Conservation (phyloP, 352 stramenopile genomes). For the Paralagenidium karlingii region DNA sequence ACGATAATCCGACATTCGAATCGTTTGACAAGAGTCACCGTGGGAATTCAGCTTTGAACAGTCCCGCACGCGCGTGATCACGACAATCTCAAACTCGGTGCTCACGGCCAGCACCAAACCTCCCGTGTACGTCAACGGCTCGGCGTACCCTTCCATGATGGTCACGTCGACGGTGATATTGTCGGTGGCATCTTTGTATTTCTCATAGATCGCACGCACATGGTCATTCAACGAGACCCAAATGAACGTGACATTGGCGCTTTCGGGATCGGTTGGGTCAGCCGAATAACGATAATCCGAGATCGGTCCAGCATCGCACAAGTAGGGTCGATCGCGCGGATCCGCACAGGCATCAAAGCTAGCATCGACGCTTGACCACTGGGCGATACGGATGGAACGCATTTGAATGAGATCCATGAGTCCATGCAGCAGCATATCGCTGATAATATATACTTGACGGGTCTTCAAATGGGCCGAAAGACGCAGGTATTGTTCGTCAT, state of each 20-base stretch:
- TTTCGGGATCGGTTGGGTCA: no score
- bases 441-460: conserved; percentile 36
- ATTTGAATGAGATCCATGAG: no score
- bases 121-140: conserved; percentile 29
- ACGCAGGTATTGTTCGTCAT: conserved; percentile 33
- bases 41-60: conserved; percentile 8
- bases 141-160: conserved; percentile 30
- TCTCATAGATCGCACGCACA: no score
- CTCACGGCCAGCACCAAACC: conserved; percentile 28
- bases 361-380: no score
- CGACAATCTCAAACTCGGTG: conserved; percentile 38
- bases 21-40: no score
- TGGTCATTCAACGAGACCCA: no score
- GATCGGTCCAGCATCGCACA: no score
- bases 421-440: conserved; percentile 40
- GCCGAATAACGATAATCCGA: no score
- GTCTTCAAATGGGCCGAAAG: conserved; percentile 28
- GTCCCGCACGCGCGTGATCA: conserved; percentile 23
- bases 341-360: conserved; percentile 33
- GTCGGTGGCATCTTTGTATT: no score
- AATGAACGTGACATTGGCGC: no score
- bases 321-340: conserved; percentile 31
- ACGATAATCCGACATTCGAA: conserved; percentile 20
- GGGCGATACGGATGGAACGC: no score
- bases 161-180: conserved; percentile 25